Base-by-base conservation (phyloP, 768 basidiomycete species). In the Terana coerulea region DNA sequence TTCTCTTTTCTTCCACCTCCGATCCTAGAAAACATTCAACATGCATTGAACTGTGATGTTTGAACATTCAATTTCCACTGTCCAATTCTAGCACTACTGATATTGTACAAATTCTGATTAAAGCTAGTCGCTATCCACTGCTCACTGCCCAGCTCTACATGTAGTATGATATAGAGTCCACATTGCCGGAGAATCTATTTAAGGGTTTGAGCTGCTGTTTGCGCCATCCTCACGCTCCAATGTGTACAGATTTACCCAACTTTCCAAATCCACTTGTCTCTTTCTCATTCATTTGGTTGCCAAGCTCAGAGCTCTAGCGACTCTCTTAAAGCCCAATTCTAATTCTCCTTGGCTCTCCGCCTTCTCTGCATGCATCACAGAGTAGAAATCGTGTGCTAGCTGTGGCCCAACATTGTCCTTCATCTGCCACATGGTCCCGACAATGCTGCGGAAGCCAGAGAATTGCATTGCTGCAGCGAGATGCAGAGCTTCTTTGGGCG, bases 381-480 rank as follows among this genome's bases (percentile, higher is more conserved):
- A 8, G 42, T 75, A 75, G 26, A 74, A 64, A 10, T 60, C 58
- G 21, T 53, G 55, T 4, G 69, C 61, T 43, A 75, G 56, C 3
- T 31, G 7, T 11, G 72, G 69, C 5, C 67, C 75, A 50, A 70
- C 64, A 1, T 52, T 47, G 49, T 77, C 75, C 15, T 49, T 53
- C 37, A 74, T 72, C 7, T 64, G 65, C 75, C 75, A 75, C 72
- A 77, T 66, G n/a, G 76, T 77, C 3, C 62, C 75, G 26, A 77
- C 59, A 2, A 70, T 72, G 9, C 65, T 61, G 2, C 49, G 43
- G 39, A 59, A 70, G 2, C 69, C 69, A 0, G 61, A 65, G 33
- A 64, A 53, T 36, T 72, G 52, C 69, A 77, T 70, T 2, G 71
- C 72, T 1, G 69, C 72, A 0, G 76, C 70, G 3, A 77, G 55